A percentile compares a stretch with the other conserved stretches of the same genome.
These are phyloP conservation scores for Sporothrix mexicana DNA, from an alignment of 2,329 filamentous ascomycete species.

Conservation along the genomic window DNA sequence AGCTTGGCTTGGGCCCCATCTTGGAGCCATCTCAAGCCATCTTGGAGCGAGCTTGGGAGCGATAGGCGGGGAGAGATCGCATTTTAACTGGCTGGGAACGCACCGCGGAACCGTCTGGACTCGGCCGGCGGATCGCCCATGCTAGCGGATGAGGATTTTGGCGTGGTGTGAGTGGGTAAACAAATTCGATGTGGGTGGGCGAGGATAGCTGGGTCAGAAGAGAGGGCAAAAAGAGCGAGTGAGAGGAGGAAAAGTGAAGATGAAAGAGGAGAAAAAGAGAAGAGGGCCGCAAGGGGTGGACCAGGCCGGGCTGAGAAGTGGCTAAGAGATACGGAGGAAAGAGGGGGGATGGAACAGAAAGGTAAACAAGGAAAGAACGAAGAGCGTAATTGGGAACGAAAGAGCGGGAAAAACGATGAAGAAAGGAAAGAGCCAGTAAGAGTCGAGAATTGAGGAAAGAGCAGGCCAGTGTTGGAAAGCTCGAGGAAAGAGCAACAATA, in stretches of 20 bases:
- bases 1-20: conserved; percentile 18
- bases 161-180: conserved; percentile 7
- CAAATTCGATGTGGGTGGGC: conserved; percentile 3
- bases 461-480: background rate
- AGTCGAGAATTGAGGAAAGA: background rate
- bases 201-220: background rate
- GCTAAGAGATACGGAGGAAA: background rate
- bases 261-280: background rate
- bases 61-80: conserved; percentile 20
- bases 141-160: conserved; percentile 20
- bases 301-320: conserved; percentile 1
- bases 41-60: conserved; percentile 12
- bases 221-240: background rate
- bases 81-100: conserved; percentile 18
- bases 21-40: background rate
- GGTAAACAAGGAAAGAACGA: background rate
- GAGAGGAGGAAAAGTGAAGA: background rate
- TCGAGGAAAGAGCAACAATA: background rate
- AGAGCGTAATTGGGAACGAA: background rate
- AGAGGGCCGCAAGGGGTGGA: conserved; percentile 15
- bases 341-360: background rate
- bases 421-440: conserved; percentile 1
- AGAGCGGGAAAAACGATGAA: background rate
- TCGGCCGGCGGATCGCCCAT: conserved; percentile 18
- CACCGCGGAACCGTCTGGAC: conserved; percentile 27